Conservation (phyloP, 176 grass and related monocot genomes). For the Cenchrus purpureus region DNA sequence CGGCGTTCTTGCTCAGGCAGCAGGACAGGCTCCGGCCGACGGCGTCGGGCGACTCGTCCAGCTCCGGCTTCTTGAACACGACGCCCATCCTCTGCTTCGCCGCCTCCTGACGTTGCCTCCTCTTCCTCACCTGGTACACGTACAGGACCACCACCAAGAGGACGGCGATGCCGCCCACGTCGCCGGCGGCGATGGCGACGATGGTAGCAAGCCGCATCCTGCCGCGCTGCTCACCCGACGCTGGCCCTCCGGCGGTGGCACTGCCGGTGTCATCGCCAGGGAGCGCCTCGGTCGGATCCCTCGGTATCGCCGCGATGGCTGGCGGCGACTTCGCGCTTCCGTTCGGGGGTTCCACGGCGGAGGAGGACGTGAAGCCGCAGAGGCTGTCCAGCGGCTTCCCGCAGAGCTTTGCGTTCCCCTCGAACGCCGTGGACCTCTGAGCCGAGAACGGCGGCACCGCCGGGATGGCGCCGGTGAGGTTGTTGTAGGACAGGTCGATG, state of each 20-base stretch:
- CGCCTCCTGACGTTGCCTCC: slow-evolving; percentile 43
- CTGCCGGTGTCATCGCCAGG: background rate
- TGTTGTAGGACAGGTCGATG: slow-evolving; percentile 83
- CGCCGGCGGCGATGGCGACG: slow-evolving; percentile 60
- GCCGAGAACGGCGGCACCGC: slow-evolving; percentile 44
- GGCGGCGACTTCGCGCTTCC: slow-evolving; percentile 62
- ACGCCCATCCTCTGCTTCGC: slow-evolving; percentile 48
- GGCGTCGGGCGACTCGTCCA: slow-evolving; percentile 38
- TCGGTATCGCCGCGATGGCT: slow-evolving; percentile 84
- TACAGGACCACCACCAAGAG: slow-evolving; percentile 61
- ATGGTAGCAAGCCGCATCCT: slow-evolving; percentile 53
- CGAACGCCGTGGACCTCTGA: slow-evolving; percentile 67
- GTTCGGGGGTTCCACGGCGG: slow-evolving; percentile 55
- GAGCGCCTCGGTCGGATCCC: slow-evolving; percentile 43
- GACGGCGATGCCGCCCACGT: slow-evolving; percentile 65
- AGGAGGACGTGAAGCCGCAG: slow-evolving; percentile 60
- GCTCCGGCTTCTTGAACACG: slow-evolving; percentile 54
- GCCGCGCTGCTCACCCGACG: slow-evolving; percentile 32
- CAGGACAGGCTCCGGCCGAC: slow-evolving; percentile 54
- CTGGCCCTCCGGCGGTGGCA: background rate
- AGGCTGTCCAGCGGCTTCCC: slow-evolving; percentile 62
- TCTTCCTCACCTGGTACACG: slow-evolving; percentile 71
- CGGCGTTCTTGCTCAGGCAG: slow-evolving; percentile 68
- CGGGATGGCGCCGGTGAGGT: slow-evolving; percentile 80
- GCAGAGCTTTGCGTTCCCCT: slow-evolving; percentile 72